Base-by-base conservation (phyloP, 2,329 filamentous ascomycete species). In the Colletotrichum sansevieriae region DNA sequence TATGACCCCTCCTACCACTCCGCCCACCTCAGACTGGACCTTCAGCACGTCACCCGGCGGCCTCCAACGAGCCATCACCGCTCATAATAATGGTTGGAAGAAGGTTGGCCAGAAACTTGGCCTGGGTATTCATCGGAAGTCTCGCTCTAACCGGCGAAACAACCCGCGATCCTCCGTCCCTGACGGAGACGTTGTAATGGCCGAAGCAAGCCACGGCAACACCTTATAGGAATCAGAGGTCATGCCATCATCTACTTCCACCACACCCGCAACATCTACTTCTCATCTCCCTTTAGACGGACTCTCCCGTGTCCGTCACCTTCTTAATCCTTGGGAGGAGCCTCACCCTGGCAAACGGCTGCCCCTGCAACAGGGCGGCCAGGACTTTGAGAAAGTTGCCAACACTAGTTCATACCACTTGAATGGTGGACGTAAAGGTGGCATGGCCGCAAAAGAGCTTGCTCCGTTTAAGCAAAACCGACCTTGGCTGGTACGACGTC, bases 1-100 rank as follows among this genome's bases (percentile, higher is more conserved):
- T 3, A 90, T 93, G 83, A 94, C 92, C 3, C 92, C 92, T 0
- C 92, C 92, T 1, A 92, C 87, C 2, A 92, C 90, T 3, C 91
- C 92, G 39, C 91, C 91, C 0, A 87, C 85, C 1, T 85, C 87
- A 0, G 86, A 90, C 70, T 88, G 84, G 80, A 77, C 79, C 3
- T 85, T 87, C 71, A 80, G 80, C 70, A 78, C 83, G 1, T 86
- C 87, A 5, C 85, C 86, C 0, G 84, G 83, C n/a, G 82, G 83
- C 13, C 78, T 88, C 22, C 85, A 88, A 56, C 82, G 85, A 64
- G 85, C 86, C 13, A 82, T 88, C 57, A 83, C 83, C 41, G 84
- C 84, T 2, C 84, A 86, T 73, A 86, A 79, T 72, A 88, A 85
- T 65, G 84, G 88, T 57, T 91, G 88, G 88, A 90, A 90, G 78